Evolutionary conservation across 2,329 filamentous ascomycete species (phyloP).

Genomic region (Fusarium mangiferae): DNA sequence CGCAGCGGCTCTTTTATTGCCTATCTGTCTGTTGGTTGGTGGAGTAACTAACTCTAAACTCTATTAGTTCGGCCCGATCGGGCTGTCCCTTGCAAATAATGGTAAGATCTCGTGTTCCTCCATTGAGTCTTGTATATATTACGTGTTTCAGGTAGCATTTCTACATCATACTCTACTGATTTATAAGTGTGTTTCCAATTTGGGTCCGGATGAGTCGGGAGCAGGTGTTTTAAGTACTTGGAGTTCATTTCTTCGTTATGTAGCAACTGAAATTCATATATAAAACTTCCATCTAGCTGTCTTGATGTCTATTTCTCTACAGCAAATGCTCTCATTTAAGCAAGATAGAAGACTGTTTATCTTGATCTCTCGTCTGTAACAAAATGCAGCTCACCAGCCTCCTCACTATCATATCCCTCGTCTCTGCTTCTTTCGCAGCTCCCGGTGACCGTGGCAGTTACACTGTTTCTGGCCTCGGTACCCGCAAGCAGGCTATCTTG

Average conservation of each 20-base stretch:
- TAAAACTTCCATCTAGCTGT: not conserved
- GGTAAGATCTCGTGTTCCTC: not conserved
- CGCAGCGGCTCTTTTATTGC: fast-evolving
- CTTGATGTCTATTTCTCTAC: not conserved
- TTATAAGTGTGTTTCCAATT: not conserved
- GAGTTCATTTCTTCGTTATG: fast-evolving
- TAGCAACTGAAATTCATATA: fast-evolving
- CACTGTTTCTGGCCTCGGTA: not conserved
- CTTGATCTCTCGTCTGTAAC: too few relatives aligned
- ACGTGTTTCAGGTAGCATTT: not conserved
- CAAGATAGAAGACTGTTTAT: not conserved
- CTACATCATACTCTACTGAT: fast-evolving
- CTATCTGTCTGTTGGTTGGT: not conserved
- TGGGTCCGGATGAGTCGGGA: not conserved
- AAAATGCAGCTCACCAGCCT: too few relatives aligned
- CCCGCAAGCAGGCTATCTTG: not conserved
- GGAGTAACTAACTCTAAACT: not conserved
- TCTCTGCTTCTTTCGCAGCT: not conserved
- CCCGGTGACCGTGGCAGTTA: not conserved
- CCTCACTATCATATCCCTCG: too few relatives aligned
- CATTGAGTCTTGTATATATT: not conserved
- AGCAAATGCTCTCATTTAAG: not conserved
- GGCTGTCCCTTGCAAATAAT: not conserved
- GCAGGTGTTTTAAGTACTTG: fast-evolving
- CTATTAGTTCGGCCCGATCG: not conserved